Conservation (phyloP, 306 rosid genomes). For the Rosa rugosa region DNA sequence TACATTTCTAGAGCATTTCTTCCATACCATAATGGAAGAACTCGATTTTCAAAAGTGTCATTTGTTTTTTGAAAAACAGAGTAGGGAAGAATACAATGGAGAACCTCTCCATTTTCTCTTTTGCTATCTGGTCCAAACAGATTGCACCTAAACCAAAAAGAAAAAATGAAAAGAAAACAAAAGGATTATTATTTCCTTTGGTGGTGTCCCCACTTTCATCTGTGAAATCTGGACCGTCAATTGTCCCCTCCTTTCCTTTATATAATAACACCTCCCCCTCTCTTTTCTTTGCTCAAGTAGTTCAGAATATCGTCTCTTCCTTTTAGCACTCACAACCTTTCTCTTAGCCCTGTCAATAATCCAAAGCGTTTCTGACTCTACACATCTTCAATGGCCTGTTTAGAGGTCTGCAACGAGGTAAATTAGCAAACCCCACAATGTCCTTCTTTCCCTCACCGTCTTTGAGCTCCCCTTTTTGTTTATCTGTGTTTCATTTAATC, state of each 20-base stretch:
- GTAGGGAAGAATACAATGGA: not conserved
- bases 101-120: not conserved
- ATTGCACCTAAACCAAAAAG: slow-evolving; percentile 22
- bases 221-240: slow-evolving; percentile 62
- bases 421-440: slow-evolving; percentile 2
- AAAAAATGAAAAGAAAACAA: not conserved
- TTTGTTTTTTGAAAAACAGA: not conserved
- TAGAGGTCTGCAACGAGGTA: slow-evolving; percentile 53
- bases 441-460: slow-evolving; percentile 2
- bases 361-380: not conserved
- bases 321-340: slow-evolving; percentile 27
- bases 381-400: slow-evolving; percentile 54
- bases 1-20: not conserved
- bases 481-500: not conserved
- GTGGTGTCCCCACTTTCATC: slow-evolving; percentile 40
- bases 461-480: not conserved
- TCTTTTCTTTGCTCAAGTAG: slow-evolving; percentile 32
- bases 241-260: slow-evolving; percentile 43
- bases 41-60: not conserved
- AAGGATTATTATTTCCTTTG: slow-evolving; percentile 49
- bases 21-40: not conserved
- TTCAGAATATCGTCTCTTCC: slow-evolving; percentile 19
- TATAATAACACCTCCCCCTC: slow-evolving; percentile 43
- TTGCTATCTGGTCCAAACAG: slow-evolving; percentile 23
- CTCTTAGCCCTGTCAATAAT: slow-evolving; percentile 1